Base-by-base conservation (phyloP, 164 flowering plant species). In the Cinnamomum micranthum region DNA sequence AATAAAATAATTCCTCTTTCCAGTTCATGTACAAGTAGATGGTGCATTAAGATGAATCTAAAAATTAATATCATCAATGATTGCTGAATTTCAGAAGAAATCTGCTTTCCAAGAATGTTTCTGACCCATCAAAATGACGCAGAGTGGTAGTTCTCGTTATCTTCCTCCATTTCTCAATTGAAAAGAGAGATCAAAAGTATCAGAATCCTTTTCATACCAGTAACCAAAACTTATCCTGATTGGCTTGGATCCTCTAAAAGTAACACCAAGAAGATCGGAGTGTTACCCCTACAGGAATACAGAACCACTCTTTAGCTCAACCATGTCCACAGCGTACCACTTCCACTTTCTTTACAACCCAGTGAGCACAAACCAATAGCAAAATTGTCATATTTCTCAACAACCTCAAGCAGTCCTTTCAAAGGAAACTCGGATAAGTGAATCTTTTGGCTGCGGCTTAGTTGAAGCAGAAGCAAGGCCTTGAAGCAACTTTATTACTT, bases 401-500 rank as follows among this genome's bases (percentile, higher is more conserved):
- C 74, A 12, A 23, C 52, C 17, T 74, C 77, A 67, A 31, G 64
- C 66, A 14, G 71, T 33, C 35, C 65, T 67, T 55, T 74, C 77
- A 58, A 74, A 74, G 33, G 71, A 74, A 66, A 74, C 70, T 67
- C 51, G 62, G 28, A 19, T 11, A 17, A 33, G 41, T 5, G 72
- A 13, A 58, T 7, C 13, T 27, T 58, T 67, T 22, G 65, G 73
- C 70, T 4, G 73, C 70, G 2, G 27, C 51, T 64, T 60, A 22
- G 6, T 58, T 20, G 74, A 71, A n/a, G 51, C 25, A 71, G 64
- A 22, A 64, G 69, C 78, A 50, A 76, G 78, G 47, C 70, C 70
- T 14, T 71, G 20, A n/a, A 76, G 78, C 52, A 76, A 64, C 50
- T 64, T 71, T 27, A 70, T 52, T 4, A 76, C 78, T 17, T 71